These are phyloP conservation scores for Talaromyces sp. DNA, from an alignment of 2,329 filamentous ascomycete genomes.

Conservation along the genomic window DNA sequence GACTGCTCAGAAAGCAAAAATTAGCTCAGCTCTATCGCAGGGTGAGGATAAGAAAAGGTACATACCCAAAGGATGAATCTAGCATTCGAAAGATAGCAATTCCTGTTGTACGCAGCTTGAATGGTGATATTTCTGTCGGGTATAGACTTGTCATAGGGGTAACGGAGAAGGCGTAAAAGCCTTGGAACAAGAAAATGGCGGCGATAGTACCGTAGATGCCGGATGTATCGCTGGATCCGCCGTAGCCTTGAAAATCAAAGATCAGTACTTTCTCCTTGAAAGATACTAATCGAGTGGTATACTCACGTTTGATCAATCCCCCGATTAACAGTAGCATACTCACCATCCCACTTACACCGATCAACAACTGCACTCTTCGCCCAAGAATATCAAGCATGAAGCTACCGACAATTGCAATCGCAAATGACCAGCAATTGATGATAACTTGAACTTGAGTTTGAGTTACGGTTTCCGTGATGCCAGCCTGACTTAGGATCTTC, in stretches of 20 bases:
- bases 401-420: slow-evolving; percentile 12
- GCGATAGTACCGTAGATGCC: neutral
- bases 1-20: neutral
- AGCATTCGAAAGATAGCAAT: slow-evolving; percentile 31
- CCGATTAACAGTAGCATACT: slow-evolving; percentile 8
- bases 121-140: slow-evolving; percentile 32
- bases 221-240: neutral
- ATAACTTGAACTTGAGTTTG: neutral
- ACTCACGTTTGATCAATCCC: slow-evolving; percentile 14
- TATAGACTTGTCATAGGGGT: slow-evolving; percentile 36
- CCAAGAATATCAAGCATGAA: slow-evolving; percentile 12
- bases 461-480: neutral
- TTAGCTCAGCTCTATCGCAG: neutral
- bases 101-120: slow-evolving; percentile 31
- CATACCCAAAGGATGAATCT: slow-evolving; percentile 28
- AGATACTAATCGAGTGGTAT: neutral
- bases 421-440: neutral
- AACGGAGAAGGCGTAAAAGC: slow-evolving; percentile 32
- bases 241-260: neutral
- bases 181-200: slow-evolving; percentile 28
- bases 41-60: neutral
- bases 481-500: neutral
- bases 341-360: slow-evolving; percentile 6
- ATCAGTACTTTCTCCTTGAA: neutral
- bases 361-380: neutral